Evolutionary conservation across 805 yeast genomes (phyloP), one percentile per base, ranked within the genome.

Genomic region (Zygoascus tannicola): DNA sequence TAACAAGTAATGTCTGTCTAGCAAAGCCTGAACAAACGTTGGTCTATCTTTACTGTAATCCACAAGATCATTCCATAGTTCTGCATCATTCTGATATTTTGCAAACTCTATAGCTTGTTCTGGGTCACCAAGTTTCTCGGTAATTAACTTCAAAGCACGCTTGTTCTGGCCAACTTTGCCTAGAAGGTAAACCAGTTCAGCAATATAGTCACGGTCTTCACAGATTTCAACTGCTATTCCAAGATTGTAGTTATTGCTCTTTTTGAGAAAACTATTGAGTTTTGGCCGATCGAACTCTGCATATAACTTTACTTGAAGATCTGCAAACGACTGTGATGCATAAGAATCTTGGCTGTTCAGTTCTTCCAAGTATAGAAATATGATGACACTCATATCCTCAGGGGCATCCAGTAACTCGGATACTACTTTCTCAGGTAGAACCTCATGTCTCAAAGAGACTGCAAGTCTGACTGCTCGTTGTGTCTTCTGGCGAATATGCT

Each of bases 91-190:
- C 47, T 75, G 70, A 8, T 70, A 70, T 41, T 70, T 73, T 1
- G 88, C 92, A 69, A 87, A 92, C 15, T 71, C 72, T 20, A 92
- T 82, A 0, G 97, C 97, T 50, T 75, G 70, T 34, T 74, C 73
- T 0, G 95, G 90, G 57, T 90, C 92, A 44, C 80, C 71, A 41
- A 88, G 64, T 52, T 84, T 74, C 50, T 84, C 81, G 33, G 87
- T 78, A 14, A 92, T 86, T 35, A 92, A 66, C 45, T 69, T 73
- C 53, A 90, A 64, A 0, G 97, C 97, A 48, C 76, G 74, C 48
- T 72, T 73, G 45, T 80, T 77, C 51, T 84, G 83, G 1, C 98
- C 97, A 21, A 84, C 79, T 53, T 78, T 76, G 3, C 95, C 94
- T 48, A 85, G 70, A 23, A 92, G 62, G 55, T 77, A 87, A 0